A percentile compares a stretch with the other conserved stretches of the same genome.
Evolutionary conservation across 2,329 filamentous ascomycete genomes (phyloP).

Genomic region (Neurospora sp.): DNA sequence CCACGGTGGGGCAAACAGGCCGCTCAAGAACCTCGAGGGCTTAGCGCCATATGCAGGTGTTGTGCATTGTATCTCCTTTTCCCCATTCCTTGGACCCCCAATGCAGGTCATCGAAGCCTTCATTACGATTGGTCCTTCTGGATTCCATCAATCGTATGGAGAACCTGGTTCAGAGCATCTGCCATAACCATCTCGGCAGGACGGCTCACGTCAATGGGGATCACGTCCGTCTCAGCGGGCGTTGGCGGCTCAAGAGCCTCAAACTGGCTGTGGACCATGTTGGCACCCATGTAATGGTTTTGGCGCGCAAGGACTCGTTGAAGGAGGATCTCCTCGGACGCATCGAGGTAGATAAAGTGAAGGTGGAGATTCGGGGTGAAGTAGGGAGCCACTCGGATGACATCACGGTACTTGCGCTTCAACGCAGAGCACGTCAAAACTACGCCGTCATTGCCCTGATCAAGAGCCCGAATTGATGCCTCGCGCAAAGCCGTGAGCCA

Average conservation of each 20-base stretch:
- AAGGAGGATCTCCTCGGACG: constrained; percentile 64
- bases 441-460: constrained; percentile 58
- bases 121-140: constrained; percentile 1
- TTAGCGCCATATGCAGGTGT: background rate
- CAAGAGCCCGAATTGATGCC: constrained; percentile 49
- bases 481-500: constrained; percentile 78
- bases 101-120: background rate
- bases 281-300: constrained; percentile 90
- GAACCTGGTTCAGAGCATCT: constrained; percentile 49
- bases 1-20: background rate
- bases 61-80: background rate
- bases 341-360: constrained; percentile 88
- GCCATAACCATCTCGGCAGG: constrained; percentile 49
- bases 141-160: constrained; percentile 40
- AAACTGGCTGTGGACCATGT: constrained; percentile 92
- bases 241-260: constrained; percentile 75
- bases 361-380: constrained; percentile 64
- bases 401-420: constrained; percentile 94
- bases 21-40: background rate
- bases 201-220: constrained; percentile 59
- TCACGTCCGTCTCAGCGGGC: constrained; percentile 59
- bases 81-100: background rate
- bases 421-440: constrained; percentile 93
- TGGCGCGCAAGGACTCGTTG: constrained; percentile 64
- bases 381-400: constrained; percentile 73